phyloP scores from a whole-genome alignment of 2,329 filamentous ascomycete genomes.

The Aspergillus cejpii region DNA sequence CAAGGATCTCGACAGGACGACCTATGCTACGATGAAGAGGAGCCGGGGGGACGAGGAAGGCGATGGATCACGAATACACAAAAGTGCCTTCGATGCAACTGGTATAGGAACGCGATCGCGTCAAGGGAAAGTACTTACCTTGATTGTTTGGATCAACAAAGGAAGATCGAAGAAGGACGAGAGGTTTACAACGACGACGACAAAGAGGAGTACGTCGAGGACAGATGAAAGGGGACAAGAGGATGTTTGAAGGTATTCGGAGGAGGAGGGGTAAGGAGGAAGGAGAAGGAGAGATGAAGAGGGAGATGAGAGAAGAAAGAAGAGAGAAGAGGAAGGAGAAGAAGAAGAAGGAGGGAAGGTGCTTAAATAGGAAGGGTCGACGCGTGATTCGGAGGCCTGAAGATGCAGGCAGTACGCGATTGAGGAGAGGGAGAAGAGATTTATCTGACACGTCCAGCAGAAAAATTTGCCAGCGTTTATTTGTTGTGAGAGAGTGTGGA shows the following conservation, averaged over 20 bases:
- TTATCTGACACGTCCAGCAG: not conserved
- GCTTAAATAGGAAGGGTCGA: slow-evolving; percentile 7
- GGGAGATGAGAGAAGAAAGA: not conserved
- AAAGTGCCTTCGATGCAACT: not conserved
- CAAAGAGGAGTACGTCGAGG: slow-evolving; percentile 1
- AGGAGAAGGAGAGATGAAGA: not conserved
- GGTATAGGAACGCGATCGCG: not conserved
- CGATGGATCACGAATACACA: not conserved
- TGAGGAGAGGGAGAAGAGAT: slow-evolving; percentile 6
- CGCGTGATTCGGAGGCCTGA: not conserved
- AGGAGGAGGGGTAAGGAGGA: not conserved
- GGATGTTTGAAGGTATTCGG: not conserved
- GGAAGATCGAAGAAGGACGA: not conserved
- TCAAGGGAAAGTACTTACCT: not conserved
- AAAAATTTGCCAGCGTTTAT: too few species aligned
- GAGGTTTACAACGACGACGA: too few species aligned
- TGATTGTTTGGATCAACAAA: not conserved
- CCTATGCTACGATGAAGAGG: not conserved
- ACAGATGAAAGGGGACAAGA: not conserved
- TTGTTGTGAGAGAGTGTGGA: not conserved
- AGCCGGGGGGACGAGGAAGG: not conserved
- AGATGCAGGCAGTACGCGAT: not conserved
- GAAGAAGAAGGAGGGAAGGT: not conserved
- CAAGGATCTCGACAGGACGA: not conserved
- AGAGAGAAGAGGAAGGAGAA: not conserved